Base-by-base conservation (phyloP, 1,139 yeast genomes). In the Lodderomyces margitis region DNA sequence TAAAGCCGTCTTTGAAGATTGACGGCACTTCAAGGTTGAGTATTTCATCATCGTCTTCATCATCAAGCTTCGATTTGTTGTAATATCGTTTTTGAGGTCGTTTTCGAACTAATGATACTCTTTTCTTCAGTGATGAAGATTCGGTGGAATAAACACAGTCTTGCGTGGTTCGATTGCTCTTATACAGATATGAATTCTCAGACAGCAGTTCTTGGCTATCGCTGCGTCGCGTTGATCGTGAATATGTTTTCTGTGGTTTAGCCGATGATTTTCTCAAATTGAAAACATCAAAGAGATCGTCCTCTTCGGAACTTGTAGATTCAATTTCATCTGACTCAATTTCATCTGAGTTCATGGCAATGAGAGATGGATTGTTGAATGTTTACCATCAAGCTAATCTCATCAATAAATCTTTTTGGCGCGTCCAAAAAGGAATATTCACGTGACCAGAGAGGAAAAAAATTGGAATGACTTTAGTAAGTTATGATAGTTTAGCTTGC, bases 1-100 rank as follows among this genome's bases (percentile, higher is more conserved):
- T 47, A 21, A 54, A 57, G 14, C 64, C 70, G 35, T 60, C 62
- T 34, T 51, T 52, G 41, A 66, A 65, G 2, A 65, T 51, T 25
- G 56, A 32, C 2, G 69, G 69, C 17, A 66, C 40, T 11, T 42
- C 42, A 16, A 61, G 37, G 9, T 51, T 49, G 40, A 61, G 55
- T 12, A 55, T 58, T 19, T 54, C 57, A 15, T 28, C 32, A 9
- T 28, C 32, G 3, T 28, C 32, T 5, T 14, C 17, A 9, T 36
- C 19, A 17, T 24, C 27, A 3, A 32, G 11, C 24, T 32, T 32
- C 11, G 35, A 19, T 32, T 21, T 32, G 16, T 32, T 32, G 32
- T n/a, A 28, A 20, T 32, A 19, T 19, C 35, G 23, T 16, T 32
- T 32, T 20, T n/a, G 24, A 32, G 24, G 24, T 14, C 24, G 23